Percentiles rank a stretch among this genome's conserved stretches.
Evolutionary conservation across 352 stramenopile genomes (phyloP).

Genomic region (Phytophthora tubulina): DNA sequence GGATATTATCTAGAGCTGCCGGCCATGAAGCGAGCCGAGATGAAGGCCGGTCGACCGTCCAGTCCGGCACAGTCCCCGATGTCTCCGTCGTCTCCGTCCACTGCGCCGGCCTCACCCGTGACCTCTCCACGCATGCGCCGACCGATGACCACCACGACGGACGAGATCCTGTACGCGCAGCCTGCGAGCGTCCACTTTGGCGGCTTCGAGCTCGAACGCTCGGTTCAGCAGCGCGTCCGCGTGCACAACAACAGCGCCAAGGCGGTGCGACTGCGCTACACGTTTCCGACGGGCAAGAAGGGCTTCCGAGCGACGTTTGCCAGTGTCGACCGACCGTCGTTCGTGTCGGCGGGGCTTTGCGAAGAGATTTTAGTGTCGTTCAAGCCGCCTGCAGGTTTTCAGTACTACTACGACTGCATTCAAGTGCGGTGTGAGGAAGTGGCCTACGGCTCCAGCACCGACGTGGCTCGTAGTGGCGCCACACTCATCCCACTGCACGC

Average conservation of each 20-base stretch:
- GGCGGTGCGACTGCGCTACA: slow-evolving; percentile 77
- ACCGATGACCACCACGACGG: slow-evolving; percentile 33
- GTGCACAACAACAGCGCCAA: slow-evolving; percentile 85
- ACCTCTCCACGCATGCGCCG: slow-evolving; percentile 35
- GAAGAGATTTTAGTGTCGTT: slow-evolving; percentile 88
- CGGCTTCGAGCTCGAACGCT: slow-evolving; percentile 74
- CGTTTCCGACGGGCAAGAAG: slow-evolving; percentile 50
- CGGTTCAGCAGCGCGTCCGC: slow-evolving; percentile 70
- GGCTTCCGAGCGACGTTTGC: slow-evolving; percentile 69
- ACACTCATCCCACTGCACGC: slow-evolving; percentile 86
- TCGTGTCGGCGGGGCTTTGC: slow-evolving; percentile 77
- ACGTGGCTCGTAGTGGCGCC: slow-evolving; percentile 45
- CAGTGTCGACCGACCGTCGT: slow-evolving; percentile 54
- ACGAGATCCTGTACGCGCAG: slow-evolving; percentile 59
- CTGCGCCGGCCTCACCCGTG: slow-evolving; percentile 18
- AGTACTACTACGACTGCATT: slow-evolving; percentile 93
- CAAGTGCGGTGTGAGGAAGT: slow-evolving; percentile 80
- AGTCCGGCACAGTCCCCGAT: slow-evolving; percentile 14
- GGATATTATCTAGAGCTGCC: neutral
- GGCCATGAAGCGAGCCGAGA: slow-evolving; percentile 13
- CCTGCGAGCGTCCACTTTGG: slow-evolving; percentile 90
- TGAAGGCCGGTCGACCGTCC: slow-evolving; percentile 12
- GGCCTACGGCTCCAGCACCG: slow-evolving; percentile 67
- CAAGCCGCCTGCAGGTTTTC: slow-evolving; percentile 63
- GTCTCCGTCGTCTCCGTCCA: slow-evolving; percentile 23